Evolutionary conservation across 495 filamentous ascomycete species (phyloP).

Genomic region (Entonaema liquescens): DNA sequence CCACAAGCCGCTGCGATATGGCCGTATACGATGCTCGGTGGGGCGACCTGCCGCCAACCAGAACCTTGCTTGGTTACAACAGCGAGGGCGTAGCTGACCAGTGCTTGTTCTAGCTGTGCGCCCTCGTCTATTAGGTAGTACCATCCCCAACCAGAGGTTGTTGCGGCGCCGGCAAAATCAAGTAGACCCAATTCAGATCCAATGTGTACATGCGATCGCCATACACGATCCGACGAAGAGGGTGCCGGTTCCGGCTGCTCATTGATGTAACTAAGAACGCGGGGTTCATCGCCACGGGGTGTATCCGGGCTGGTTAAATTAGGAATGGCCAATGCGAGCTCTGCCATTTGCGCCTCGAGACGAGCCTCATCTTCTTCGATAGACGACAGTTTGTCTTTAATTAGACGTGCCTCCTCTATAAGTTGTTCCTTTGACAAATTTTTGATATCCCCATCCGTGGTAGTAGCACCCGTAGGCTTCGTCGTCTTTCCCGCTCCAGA

Average conservation of each 20-base stretch:
- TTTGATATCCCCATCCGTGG: conserved; percentile 22
- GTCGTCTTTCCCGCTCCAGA: neutral
- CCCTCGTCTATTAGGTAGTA: conserved; percentile 92
- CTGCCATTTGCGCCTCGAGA: conserved; percentile 72
- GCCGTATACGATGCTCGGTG: conserved; percentile 89
- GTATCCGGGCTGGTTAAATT: conserved; percentile 83
- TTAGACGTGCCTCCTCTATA: conserved; percentile 69
- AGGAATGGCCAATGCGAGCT: conserved; percentile 80
- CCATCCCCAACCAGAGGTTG: conserved; percentile 93
- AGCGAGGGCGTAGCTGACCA: conserved; percentile 83
- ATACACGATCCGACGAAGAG: conserved; percentile 58
- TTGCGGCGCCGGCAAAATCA: conserved; percentile 82
- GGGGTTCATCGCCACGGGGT: conserved; percentile 70
- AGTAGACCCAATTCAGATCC: conserved; percentile 80
- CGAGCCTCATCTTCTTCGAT: conserved; percentile 67
- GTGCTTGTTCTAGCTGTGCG: conserved; percentile 89
- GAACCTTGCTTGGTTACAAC: conserved; percentile 65
- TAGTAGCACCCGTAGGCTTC: neutral
- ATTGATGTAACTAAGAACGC: conserved; percentile 74
- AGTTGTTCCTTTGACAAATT: conserved; percentile 55
- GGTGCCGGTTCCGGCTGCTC: conserved; percentile 67
- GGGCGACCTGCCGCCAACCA: conserved; percentile 79
- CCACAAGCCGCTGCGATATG: conserved; percentile 91
- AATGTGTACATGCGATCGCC: conserved; percentile 82
- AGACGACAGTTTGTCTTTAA: conserved; percentile 71